These are phyloP conservation scores for Ophiorrhiza pumila DNA, from an alignment of 257 asterid species.

Conservation along the genomic window DNA sequence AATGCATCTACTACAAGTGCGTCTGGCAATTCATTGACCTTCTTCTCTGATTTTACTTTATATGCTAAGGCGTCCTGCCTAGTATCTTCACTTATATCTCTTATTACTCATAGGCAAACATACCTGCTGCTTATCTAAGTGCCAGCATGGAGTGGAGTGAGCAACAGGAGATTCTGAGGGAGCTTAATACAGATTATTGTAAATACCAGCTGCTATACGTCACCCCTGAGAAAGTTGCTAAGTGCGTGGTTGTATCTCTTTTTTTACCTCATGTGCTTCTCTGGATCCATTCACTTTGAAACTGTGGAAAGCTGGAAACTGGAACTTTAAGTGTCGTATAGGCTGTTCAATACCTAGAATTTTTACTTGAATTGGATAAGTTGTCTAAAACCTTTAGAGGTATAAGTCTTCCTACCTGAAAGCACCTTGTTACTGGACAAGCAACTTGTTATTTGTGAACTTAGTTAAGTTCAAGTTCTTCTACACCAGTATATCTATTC, in stretches of 20 bases:
- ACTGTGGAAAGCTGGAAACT: background rate
- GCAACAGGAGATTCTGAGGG: constrained; percentile 96
- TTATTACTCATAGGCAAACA: constrained; percentile 61
- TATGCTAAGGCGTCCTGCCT: constrained; percentile 10
- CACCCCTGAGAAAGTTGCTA: constrained; percentile 97
- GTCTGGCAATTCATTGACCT: constrained; percentile 7
- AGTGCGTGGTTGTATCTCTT: constrained; percentile 41
- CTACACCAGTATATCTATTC: background rate
- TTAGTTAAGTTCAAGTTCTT: background rate
- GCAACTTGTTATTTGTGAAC: background rate
- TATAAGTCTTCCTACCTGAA: background rate
- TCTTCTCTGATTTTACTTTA: constrained; percentile 6
- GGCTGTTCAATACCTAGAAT: background rate
- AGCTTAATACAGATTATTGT: constrained; percentile 68
- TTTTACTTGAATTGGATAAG: background rate
- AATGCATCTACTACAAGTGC: constrained; percentile 94
- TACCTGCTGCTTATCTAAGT: constrained; percentile 90
- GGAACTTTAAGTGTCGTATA: background rate
- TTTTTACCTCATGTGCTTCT: constrained; percentile 1
- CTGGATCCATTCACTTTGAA: background rate
- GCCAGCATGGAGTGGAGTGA: constrained; percentile 96
- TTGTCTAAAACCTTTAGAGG: background rate
- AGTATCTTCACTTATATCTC: constrained; percentile 19
- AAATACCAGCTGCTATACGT: constrained; percentile 85
- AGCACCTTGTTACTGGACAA: background rate